These are phyloP conservation scores for Cystofilobasidium capitatum DNA, from an alignment of 768 basidiomycete species.

Conservation along the genomic window DNA sequence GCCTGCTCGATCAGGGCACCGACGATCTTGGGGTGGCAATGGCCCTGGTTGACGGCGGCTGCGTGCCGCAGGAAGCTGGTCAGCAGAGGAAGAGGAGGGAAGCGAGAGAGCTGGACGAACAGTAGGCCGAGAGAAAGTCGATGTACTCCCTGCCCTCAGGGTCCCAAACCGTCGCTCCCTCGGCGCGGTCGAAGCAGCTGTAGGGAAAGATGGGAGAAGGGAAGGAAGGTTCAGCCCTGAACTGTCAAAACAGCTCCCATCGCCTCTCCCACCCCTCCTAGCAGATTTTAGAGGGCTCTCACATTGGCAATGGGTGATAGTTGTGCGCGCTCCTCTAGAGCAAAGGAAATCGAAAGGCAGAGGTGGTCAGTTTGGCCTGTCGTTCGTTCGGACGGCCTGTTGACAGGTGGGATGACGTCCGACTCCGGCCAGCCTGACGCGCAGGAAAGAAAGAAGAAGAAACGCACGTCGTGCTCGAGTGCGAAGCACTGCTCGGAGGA, in stretches of 20 bases:
- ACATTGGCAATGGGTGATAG: slow-evolving; percentile 86
- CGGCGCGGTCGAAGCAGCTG: slow-evolving; percentile 74
- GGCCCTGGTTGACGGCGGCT: slow-evolving; percentile 51
- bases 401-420: background rate
- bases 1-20: slow-evolving; percentile 72
- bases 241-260: background rate
- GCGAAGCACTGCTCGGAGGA: slow-evolving; percentile 11
- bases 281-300: slow-evolving; percentile 16
- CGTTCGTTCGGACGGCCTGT: too few relatives aligned
- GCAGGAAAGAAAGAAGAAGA: background rate
- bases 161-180: slow-evolving; percentile 88
- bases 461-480: slow-evolving; percentile 4
- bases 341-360: background rate
- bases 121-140: slow-evolving; percentile 96
- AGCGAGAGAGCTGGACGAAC: slow-evolving; percentile 33
- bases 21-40: slow-evolving; percentile 85
- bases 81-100: too few relatives aligned
- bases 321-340: slow-evolving; percentile 49
- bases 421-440: background rate
- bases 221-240: background rate
- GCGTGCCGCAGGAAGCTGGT: background rate
- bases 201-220: background rate
- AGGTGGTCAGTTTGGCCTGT: background rate
- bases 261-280: background rate
- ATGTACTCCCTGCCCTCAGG: slow-evolving; percentile 92